Evolutionary conservation across 1,139 yeast species (phyloP).

Genomic region (Debaryomyces coudertii): DNA sequence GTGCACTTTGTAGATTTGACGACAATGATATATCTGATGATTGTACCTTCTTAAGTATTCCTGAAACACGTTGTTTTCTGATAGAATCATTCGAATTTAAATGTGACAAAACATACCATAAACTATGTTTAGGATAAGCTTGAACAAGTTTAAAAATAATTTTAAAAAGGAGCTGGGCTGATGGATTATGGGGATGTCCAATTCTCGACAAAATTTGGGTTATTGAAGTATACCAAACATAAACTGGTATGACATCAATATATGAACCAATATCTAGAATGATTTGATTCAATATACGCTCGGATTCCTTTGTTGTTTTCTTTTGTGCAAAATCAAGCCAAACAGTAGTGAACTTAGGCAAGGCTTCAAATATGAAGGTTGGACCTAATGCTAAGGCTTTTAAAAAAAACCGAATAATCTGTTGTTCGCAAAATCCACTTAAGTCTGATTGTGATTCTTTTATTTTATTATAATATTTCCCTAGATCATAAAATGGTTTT

Average conservation of each 20-base stretch:
- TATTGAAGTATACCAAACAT: conserved; percentile 81
- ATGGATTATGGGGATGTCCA: conserved; percentile 60
- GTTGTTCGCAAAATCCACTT: conserved; percentile 68
- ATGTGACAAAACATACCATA: conserved; percentile 85
- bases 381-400: conserved; percentile 72
- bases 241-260: conserved; percentile 53
- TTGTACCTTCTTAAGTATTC: conserved; percentile 27
- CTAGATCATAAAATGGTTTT: conserved; percentile 78
- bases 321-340: conserved; percentile 84
- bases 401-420: conserved; percentile 65
- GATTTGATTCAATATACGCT: conserved; percentile 48
- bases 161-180: conserved; percentile 57
- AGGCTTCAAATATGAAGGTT: conserved; percentile 74
- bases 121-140: conserved; percentile 77
- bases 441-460: conserved; percentile 59
- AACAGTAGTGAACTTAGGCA: conserved; percentile 85
- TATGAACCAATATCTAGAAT: conserved; percentile 56
- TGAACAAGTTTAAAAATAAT: conserved; percentile 60
- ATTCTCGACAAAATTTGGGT: conserved; percentile 86
- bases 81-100: conserved; percentile 64
- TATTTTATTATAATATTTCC: conserved; percentile 76
- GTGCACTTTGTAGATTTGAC: conserved; percentile 30
- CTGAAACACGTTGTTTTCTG: conserved; percentile 54
- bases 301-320: conserved; percentile 31
- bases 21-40: conserved; percentile 14